Base-by-base conservation (phyloP, 2,329 filamentous ascomycete species). In the Ophiostoma ips region DNA sequence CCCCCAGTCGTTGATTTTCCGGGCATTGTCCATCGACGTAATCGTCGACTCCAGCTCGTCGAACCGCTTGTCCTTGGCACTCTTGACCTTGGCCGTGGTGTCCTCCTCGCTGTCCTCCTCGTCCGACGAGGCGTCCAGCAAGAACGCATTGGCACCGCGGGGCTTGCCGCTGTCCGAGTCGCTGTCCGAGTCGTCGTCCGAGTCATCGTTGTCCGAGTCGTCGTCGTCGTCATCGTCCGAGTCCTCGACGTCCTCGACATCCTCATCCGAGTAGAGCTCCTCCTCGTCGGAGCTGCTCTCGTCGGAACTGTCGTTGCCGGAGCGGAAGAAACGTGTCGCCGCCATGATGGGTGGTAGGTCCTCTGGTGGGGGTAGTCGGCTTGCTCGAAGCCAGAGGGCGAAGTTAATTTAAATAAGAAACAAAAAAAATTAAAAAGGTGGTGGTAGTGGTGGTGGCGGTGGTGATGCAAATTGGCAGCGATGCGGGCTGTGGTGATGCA, bases 1-100 rank as follows among this genome's bases (percentile, higher is more conserved):
- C 58, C 84, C 85, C 92, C 92, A 98, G 70, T 98, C 92, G 63
- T 86, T 88, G 63, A 96, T 98, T 76, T 94, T 96, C 68, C 92
- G 77, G 55, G 87, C 89, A 71, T 98, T 98, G 65, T 96, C 89
- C 62, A 98, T 96, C 63, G 84, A 71, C 66, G 84, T 84, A 62
- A 96, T 85, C 40, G 83, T 94, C 53, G 79, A 77, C 67, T 98
- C 90, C 54, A 98, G 76, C 68, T 96, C 94, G 63, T 95, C 90
- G 58, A 87, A 76, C 55, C 92, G 81, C 78, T 98, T 98, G 73
- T 96, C 88, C 71, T 96, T 96, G 62, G 90, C 89, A 68, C 88
- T 95, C 77, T 94, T 95, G 63, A 96, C 85, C 60, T 92, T 80
- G 61, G 83, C 87, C 57, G 83, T 80, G 58, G 80, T 79, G 57